Evolutionary conservation across 2,329 filamentous ascomycete genomes (phyloP).

Genomic region (Xenoacremonium recifei): DNA sequence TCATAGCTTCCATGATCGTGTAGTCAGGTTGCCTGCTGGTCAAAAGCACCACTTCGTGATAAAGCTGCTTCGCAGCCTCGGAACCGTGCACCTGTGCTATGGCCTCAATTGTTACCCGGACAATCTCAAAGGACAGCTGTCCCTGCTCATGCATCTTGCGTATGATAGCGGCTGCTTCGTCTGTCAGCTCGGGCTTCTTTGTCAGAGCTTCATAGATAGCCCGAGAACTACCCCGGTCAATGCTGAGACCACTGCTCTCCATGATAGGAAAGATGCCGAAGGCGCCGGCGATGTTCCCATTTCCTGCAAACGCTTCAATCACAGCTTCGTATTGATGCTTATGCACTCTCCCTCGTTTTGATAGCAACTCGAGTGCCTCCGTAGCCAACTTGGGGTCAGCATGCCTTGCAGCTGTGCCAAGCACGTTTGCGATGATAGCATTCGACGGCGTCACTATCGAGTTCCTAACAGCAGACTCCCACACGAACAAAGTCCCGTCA

Average conservation of each 20-base stretch:
- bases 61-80: constrained; percentile 31
- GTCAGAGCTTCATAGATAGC: constrained; percentile 59
- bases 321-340: constrained; percentile 78
- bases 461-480: constrained; percentile 62
- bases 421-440: constrained; percentile 64
- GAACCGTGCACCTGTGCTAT: constrained; percentile 27
- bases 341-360: constrained; percentile 46
- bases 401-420: constrained; percentile 68
- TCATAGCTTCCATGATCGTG: constrained; percentile 28
- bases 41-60: constrained; percentile 26
- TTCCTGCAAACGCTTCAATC: constrained; percentile 64
- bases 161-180: constrained; percentile 56
- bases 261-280: constrained; percentile 74
- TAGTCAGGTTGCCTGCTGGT: constrained; percentile 27
- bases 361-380: constrained; percentile 59
- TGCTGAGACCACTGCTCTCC: constrained; percentile 50
- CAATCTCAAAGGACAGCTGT: constrained; percentile 36
- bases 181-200: constrained; percentile 41
- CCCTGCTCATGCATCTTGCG: constrained; percentile 43
- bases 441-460: constrained; percentile 47
- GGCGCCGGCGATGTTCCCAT: constrained; percentile 61
- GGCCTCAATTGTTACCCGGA: constrained; percentile 35
- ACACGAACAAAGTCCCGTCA: constrained; percentile 65
- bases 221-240: constrained; percentile 61
- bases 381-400: constrained; percentile 69